phyloP scores from a whole-genome alignment of 805 yeast species.

The Saturnispora ahearnii region DNA sequence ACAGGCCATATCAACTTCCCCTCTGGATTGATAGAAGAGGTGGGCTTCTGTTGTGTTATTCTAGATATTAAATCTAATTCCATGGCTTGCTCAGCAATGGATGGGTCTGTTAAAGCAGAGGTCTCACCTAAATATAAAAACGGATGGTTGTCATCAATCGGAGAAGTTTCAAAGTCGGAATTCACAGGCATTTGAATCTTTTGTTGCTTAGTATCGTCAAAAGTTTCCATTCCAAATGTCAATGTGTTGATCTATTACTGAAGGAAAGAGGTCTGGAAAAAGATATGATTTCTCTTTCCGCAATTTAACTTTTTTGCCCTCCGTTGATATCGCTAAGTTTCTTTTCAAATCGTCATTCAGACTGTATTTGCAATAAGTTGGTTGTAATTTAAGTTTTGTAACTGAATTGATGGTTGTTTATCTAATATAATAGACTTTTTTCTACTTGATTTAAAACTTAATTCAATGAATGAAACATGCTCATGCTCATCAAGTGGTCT shows the following conservation, averaged over 20 bases:
- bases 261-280: not conserved
- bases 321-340: too few species aligned
- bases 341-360: too few species aligned
- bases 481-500: too few species aligned
- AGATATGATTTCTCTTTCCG: not conserved
- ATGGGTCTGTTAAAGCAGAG: not conserved
- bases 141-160: not conserved
- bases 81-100: conserved; percentile 7
- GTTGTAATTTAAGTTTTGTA: too few species aligned
- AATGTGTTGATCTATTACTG: not conserved
- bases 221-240: not conserved
- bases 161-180: not conserved
- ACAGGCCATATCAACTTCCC: conserved; percentile 3
- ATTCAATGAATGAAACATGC: too few species aligned
- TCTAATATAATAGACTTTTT: too few species aligned
- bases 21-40: conserved; percentile 5
- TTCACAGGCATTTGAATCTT: not conserved
- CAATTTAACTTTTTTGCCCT: not conserved
- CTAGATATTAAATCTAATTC: conserved; percentile 4
- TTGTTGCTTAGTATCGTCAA: not conserved
- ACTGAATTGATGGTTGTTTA: too few species aligned
- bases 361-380: too few species aligned
- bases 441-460: too few species aligned
- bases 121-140: not conserved
- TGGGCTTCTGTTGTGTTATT: conserved; percentile 7